A percentile compares a stretch with the other conserved stretches of the same genome.
Evolutionary conservation across 495 filamentous ascomycete species (phyloP).

Genomic region (Aspergillus affinis): DNA sequence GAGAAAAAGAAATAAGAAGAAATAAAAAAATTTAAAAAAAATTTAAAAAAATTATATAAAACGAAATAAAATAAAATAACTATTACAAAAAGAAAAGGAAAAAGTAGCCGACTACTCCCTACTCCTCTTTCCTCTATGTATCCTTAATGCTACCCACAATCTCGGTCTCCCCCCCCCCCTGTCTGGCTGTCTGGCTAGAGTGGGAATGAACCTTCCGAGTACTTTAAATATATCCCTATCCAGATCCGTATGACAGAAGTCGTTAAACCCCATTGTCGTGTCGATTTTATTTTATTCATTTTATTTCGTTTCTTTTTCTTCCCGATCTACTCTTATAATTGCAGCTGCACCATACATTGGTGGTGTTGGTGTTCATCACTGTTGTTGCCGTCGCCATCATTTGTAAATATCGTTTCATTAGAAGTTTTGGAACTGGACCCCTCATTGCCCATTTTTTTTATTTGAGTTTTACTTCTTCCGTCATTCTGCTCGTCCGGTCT

Average conservation of each 20-base stretch:
- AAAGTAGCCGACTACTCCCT: conserved; percentile 12
- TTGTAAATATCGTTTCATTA: not conserved
- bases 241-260: not conserved
- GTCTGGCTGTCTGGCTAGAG: conserved; percentile 7
- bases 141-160: conserved; percentile 16
- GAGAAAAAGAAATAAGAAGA: conserved; percentile 17
- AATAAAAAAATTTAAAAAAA: conserved; percentile 8
- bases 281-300: not conserved
- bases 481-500: not conserved
- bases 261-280: not conserved
- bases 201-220: conserved; percentile 13
- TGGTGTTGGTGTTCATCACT: no score
- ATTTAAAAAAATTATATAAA: no score
- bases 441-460: not conserved
- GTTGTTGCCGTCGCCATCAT: not conserved
- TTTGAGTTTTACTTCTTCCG: conserved; percentile 5
- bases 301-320: not conserved
- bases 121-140: conserved; percentile 3
- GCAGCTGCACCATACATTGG: not conserved
- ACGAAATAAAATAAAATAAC: no score
- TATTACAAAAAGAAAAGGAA: conserved; percentile 18
- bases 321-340: not conserved
- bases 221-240: conserved; percentile 11
- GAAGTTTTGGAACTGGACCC: not conserved
- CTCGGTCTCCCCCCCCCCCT: conserved; percentile 7